Evolutionary conservation across 2,329 filamentous ascomycete genomes (phyloP), one percentile per base, ranked within the genome.

Genomic region (Aspergillus sp.): DNA sequence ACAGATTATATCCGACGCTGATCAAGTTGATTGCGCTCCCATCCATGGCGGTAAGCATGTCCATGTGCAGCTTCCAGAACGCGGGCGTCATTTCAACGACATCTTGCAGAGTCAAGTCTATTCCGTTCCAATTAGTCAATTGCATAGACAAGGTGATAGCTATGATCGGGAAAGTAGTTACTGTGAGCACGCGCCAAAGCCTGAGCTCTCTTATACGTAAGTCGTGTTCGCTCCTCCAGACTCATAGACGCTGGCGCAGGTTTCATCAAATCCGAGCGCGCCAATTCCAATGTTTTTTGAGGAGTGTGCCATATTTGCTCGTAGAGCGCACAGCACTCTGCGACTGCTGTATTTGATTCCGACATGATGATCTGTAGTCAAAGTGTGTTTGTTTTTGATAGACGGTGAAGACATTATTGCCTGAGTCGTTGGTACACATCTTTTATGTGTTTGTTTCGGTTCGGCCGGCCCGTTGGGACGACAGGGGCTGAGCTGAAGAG

Each of bases 31-130:
- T 47, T 13, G 61, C 61, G 28, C 25, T 48, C n/a, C 47, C n/a
- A 13, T 64, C 57, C 22, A 57, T 49, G 19, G 51, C 47, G 7
- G 31, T 46, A 7, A 65, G 45, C 25, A 34, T 9, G 22, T 65
- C 63, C n/a, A 48, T 57, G 30, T 63, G 57, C 2, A 65, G 15
- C 4, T 58, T 47, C 61, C 63, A 65, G 13, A 65, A 64, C 25
- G 34, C 34, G 2, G 34, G 34, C 2, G 34, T 41, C 34, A 41
- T 41, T 15, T 41, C 34, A 1, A 41, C 34, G 4, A 76, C 22
- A 76, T 69, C 15, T 79, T 76, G 11, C 2, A 41, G 17, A 2
- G 34, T 15, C 34, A 41, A 41, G 11, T 41, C 34, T 38, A 6
- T 2, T 38, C 13, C 34, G 4, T 2, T 9, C 34, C 7, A 38